Percentiles rank a stretch among this genome's conserved stretches.
Evolutionary conservation across 768 basidiomycete species (phyloP).

Genomic region (Auriculariales sp.): DNA sequence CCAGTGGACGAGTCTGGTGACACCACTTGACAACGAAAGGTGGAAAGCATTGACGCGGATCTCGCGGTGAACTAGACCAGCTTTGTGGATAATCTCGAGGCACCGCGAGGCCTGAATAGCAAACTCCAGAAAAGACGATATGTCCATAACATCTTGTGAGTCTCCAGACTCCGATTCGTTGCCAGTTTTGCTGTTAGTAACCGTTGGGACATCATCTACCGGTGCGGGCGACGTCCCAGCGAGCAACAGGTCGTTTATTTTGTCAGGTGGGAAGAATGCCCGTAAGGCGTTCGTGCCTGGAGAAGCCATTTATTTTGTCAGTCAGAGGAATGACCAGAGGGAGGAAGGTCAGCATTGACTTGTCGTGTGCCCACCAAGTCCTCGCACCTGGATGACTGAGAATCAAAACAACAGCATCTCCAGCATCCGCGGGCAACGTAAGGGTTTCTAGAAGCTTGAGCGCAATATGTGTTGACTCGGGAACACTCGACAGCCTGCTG

Average conservation of each 20-base stretch:
- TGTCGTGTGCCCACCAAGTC: too few species aligned
- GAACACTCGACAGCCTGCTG: constrained; percentile 29
- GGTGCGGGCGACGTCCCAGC: constrained; percentile 33
- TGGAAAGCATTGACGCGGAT: constrained; percentile 69
- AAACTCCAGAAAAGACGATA: constrained; percentile 68
- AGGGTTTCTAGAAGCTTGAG: constrained; percentile 50
- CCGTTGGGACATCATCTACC: constrained; percentile 27
- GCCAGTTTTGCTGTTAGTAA: constrained; percentile 9
- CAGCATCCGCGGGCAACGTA: constrained; percentile 47
- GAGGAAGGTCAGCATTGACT: too few species aligned
- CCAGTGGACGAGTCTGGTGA: constrained; percentile 58
- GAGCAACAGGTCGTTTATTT: constrained; percentile 52
- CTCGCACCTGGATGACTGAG: constrained; percentile 56
- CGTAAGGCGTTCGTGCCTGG: constrained; percentile 55
- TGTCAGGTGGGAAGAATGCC: constrained; percentile 51
- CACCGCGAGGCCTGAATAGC: constrained; percentile 64
- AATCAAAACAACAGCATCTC: constrained; percentile 57
- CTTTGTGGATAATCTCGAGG: constrained; percentile 47
- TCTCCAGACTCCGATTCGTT: constrained; percentile 40
- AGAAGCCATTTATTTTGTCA: too few species aligned
- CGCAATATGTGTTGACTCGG: constrained; percentile 34
- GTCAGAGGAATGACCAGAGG: too few species aligned
- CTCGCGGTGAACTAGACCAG: constrained; percentile 55
- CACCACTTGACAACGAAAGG: constrained; percentile 32
- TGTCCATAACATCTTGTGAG: constrained; percentile 49